Base-by-base conservation (phyloP, 2,329 filamentous ascomycete species). In the Hymenoscyphus repandus region DNA sequence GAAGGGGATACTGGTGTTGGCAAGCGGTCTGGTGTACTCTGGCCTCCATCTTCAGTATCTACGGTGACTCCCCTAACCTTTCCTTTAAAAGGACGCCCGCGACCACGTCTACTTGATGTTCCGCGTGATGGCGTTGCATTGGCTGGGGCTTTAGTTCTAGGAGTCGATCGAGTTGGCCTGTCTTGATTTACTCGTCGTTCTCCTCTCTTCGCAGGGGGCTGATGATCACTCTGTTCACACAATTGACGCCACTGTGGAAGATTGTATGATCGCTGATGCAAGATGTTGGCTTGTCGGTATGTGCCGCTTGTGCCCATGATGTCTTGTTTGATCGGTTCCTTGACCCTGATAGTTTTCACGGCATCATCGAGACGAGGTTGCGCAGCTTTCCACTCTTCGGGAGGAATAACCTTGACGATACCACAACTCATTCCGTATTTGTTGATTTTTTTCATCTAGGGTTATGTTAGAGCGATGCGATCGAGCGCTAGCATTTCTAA, bases 301-400 rank as follows among this genome's bases (percentile, higher is more conserved):
- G 89, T 95, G 50, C 93, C 95, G 66, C 92, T 90, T 46, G 88
- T 90, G 38, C 93, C 93, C 76, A 95, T 92, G 63, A 99, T 99
- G 64, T 99, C 93, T 69, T 99, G 93, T 66, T 90, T 96, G 67
- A 99, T 97, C 3, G 93, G 93, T 59, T 99, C 95, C 70, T 92
- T 92, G 64, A 99, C 91, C 65, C 85, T 86, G 68, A 99, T 88
- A 55, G 86, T 85, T 71, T 96, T 97, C 58, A 99, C 80, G 45
- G 90, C 78, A 62, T 96, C 87, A 64, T 93, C 84, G 55, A 96
- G 80, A 34, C 80, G 75, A 13, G 88, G 88, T 34, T 93, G 83
- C 22, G 82, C 77, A 57, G 91, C 82, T 69, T 81, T 93, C 93
- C 93, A 99, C 80, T 97, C 91, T 63, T 86, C 74, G 0, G 93